Evolutionary conservation across 2,329 filamentous ascomycete species (phyloP), one percentile per base, ranked within the genome.

Genomic region (Hypoxylon sp.): DNA sequence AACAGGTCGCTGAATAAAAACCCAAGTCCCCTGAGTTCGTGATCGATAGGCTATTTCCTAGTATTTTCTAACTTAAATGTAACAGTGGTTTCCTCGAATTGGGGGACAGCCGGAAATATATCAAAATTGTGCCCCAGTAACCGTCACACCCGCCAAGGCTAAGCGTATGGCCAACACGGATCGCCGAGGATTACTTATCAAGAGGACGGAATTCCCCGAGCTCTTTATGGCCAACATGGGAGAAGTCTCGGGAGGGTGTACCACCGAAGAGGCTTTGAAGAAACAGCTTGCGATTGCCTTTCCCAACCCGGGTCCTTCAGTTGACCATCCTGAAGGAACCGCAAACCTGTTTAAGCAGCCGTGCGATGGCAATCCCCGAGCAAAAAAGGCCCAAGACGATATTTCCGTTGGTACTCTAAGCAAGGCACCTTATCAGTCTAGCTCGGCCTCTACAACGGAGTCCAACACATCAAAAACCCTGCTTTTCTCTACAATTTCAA

Each of bases 71-170:
- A 69, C 50, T 62, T 49, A 3, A 27, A 35, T 49, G 40, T 37
- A 42, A 22, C 30, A 70, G 3, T 94, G 92, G 92, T 85, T 91
- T 75, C 92, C 92, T 66, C 67, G 76, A 0, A 91, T 89, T 49
- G 77, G 92, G 14, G 92, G 91, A 0, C 90, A 92, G 76, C 87
- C 91, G 2, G 92, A 94, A 76, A 89, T 92, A 80, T 94, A 93
- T 81, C 91, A 92, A 90, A 92, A 93, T 80, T 94, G 92, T 71
- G 89, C 89, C 1, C 89, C 90, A 0, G 80, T 93, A 62, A 85
- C 84, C 1, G 83, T 94, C 42, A 82, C 82, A 14, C 55, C 69
- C 0, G 59, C 64, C 2, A 65, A 71, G 8, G 62, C 66, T 17
- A 73, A 73, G 59, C 61, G 68, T n/a, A 66, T 51, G 55, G 55